Base-by-base conservation (phyloP, 768 basidiomycete species). In the Boletus reticulatus region DNA sequence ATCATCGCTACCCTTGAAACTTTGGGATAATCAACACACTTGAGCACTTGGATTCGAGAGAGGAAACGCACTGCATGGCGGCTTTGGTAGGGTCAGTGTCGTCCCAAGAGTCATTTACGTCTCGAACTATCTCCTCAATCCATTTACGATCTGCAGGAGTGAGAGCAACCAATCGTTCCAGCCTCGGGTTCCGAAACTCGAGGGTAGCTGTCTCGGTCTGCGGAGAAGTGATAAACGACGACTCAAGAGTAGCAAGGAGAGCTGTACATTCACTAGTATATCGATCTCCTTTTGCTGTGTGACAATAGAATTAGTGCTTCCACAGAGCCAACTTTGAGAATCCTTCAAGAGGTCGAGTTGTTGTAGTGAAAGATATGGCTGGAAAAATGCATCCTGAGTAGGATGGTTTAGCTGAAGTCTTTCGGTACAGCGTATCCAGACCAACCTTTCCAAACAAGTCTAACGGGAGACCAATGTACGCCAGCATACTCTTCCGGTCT, bases 1-100 rank as follows among this genome's bases (percentile, higher is more conserved):
- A 70, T 99, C 97, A 62, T 99, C 97, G 62, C 92, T 94, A 13
- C 96, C 97, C 72, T 90, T 89, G 75, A 96, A 98, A 59, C 89
- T 92, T 65, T 38, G 58, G 45, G 27, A n/a, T 38, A 39, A 39
- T 62, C 43, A 57, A 31, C 14, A 38, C n/a, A 54, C 39, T 9
- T 13, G 6, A 48, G 10, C 19, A 16, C 46, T 29, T 36, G 20
- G 22, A 20, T 36, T n/a, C 3, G 29, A n/a, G 0, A 22, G 19
- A 45, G 44, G 59, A 45, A 36, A 79, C 87, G 46, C 62, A 91
- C 85, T 85, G 84, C 79, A 94, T 83, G 29, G 79, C 80, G 14
- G 72, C 78, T 52, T 77, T 77, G 6, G 73, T 74, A 1, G 87
- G 81, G 60, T 89, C 87, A 11, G 75, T 75, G 5, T 85, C 82